These are phyloP conservation scores for Stylosanthes scabra DNA, from an alignment of 331 rosid genomes.

Conservation along the genomic window DNA sequence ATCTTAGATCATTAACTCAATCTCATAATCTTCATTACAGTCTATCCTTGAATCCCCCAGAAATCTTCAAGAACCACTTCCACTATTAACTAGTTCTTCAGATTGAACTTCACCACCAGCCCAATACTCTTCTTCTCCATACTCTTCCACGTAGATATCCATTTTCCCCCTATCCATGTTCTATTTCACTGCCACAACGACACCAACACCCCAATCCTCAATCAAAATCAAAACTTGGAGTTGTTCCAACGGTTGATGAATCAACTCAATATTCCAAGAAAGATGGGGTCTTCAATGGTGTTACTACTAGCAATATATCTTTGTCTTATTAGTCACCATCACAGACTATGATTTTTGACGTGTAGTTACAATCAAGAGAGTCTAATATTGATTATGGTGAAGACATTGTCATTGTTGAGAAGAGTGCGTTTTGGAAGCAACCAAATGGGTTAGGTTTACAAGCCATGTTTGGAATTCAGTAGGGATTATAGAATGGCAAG, in stretches of 20 bases:
- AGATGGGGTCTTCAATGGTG: conserved; percentile 25
- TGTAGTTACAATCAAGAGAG: conserved; percentile 43
- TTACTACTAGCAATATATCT: background rate
- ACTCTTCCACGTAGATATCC: conserved; percentile 51
- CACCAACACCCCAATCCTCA: conserved; percentile 35
- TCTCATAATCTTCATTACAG: conserved; percentile 84
- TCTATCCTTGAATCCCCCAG: conserved; percentile 78
- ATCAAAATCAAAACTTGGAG: conserved; percentile 46
- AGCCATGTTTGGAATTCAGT: conserved; percentile 75
- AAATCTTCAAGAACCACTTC: conserved; percentile 33
- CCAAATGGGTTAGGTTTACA: conserved; percentile 91
- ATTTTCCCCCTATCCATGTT: conserved; percentile 68
- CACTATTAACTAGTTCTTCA: conserved; percentile 29
- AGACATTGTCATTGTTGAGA: conserved; percentile 4
- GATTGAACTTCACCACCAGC: conserved; percentile 34
- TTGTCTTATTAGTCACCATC: background rate
- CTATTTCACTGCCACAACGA: conserved; percentile 34
- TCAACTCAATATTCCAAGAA: background rate
- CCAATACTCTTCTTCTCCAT: conserved; percentile 60
- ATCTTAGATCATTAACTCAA: conserved; percentile 85
- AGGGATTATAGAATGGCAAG: conserved; percentile 63
- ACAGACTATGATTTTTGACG: conserved; percentile 44
- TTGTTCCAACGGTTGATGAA: background rate
- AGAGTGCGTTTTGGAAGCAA: conserved; percentile 82
- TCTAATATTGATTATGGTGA: background rate